A percentile compares a stretch with the other conserved stretches of the same genome.
These are phyloP conservation scores for Quercus cerris DNA, from an alignment of 306 rosid genomes.

Conservation along the genomic window DNA sequence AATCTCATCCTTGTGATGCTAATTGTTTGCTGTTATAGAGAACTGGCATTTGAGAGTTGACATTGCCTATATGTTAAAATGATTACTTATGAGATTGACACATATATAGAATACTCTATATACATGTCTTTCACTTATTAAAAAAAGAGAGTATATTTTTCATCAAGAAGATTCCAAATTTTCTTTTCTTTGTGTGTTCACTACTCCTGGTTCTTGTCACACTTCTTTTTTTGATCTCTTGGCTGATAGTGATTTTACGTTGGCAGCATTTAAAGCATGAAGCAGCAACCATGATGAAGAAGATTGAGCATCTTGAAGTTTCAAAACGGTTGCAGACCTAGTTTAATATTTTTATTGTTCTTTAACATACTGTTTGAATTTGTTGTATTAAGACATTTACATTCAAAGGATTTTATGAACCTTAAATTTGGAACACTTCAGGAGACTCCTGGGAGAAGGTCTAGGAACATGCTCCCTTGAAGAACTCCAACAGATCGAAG, in stretches of 20 bases:
- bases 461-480: slow-evolving; percentile 58
- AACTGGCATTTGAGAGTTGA: not conserved
- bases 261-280: slow-evolving; percentile 70
- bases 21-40: not conserved
- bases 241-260: slow-evolving; percentile 6
- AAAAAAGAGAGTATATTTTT: not conserved
- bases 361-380: not conserved
- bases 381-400: not conserved
- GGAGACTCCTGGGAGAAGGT: slow-evolving; percentile 71
- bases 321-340: slow-evolving; percentile 53
- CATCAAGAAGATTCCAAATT: not conserved
- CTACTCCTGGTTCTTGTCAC: not conserved
- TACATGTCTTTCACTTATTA: no score
- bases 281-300: slow-evolving; percentile 58
- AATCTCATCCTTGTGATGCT: not conserved
- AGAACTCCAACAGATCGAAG: slow-evolving; percentile 63
- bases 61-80: not conserved
- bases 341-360: not conserved
- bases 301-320: slow-evolving; percentile 67
- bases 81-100: not conserved
- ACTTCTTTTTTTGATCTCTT: not conserved
- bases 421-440: slow-evolving; percentile 21
- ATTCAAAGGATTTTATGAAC: not conserved
- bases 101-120: not conserved
- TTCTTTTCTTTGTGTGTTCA: not conserved